Evolutionary conservation across 2,329 filamentous ascomycete species (phyloP).

Genomic region (Tolypocladium pustulatum): DNA sequence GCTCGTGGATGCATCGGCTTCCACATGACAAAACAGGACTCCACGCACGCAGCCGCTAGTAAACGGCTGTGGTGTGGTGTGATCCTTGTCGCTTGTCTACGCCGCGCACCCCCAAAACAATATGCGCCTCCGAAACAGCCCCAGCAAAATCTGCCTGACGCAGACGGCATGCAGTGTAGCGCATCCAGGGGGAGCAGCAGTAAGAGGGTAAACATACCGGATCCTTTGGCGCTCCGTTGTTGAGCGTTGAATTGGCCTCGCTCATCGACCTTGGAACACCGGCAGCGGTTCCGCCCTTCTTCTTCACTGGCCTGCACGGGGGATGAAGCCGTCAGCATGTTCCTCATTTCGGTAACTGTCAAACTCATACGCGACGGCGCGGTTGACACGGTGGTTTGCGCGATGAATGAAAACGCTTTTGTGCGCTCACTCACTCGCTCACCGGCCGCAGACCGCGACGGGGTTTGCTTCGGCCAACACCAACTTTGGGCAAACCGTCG

Average conservation of each 20-base stretch:
- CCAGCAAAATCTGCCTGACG: background rate
- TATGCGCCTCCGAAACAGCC: background rate
- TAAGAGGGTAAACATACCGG: conserved; percentile 34
- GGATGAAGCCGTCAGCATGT: background rate
- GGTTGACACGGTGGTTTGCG: background rate
- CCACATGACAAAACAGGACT: conserved; percentile 1
- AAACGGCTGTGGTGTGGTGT: background rate
- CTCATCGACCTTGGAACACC: conserved; percentile 56
- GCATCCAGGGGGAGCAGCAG: background rate
- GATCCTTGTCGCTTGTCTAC: conserved; percentile 3
- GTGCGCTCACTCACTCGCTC: background rate
- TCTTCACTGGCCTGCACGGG: conserved; percentile 54
- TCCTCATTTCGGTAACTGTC: background rate
- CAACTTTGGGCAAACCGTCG: background rate
- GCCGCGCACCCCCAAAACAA: conserved; percentile 3
- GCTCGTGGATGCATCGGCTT: background rate
- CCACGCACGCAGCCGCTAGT: conserved; percentile 1
- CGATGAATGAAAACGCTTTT: background rate
- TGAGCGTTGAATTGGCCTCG: conserved; percentile 51
- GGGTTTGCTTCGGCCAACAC: background rate
- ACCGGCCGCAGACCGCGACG: background rate
- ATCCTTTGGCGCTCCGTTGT: conserved; percentile 41
- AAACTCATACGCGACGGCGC: background rate
- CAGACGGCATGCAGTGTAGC: background rate
- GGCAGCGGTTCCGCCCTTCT: conserved; percentile 57